Conservation (phyloP, 176 grass and related monocot species). For the Tillandsia fasciculata region DNA sequence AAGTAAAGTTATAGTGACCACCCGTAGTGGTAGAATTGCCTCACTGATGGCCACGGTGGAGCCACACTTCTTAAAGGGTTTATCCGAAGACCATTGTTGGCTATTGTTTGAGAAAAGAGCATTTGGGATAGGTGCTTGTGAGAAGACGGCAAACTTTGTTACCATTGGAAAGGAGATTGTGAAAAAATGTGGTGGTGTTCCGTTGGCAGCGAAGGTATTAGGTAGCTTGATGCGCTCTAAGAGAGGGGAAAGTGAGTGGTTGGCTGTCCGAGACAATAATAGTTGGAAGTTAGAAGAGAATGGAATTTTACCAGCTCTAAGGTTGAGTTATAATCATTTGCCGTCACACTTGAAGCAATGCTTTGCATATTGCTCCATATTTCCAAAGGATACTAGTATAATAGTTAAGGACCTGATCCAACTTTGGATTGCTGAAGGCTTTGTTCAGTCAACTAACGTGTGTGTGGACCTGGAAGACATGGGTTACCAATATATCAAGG, state of each 20-base stretch:
- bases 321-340: constrained; percentile 27
- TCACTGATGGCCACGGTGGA: constrained; percentile 26
- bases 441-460: too few relatives aligned
- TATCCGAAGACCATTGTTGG: constrained; percentile 2
- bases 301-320: constrained; percentile 15
- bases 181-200: constrained; percentile 26
- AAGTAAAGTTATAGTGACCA: constrained; percentile 6
- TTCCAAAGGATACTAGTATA: not conserved
- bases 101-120: not conserved
- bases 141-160: not conserved
- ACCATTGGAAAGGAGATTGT: constrained; percentile 19
- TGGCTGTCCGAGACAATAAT: constrained; percentile 14
- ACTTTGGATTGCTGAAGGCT: too few relatives aligned
- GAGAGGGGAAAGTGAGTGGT: constrained; percentile 3
- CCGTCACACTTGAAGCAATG: constrained; percentile 7
- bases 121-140: not conserved
- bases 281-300: constrained; percentile 7
- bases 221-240: constrained; percentile 17
- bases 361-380: constrained; percentile 26
- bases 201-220: constrained; percentile 20
- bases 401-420: too few relatives aligned
- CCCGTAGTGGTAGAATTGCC: not conserved
- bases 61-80: not conserved
- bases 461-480: too few relatives aligned
- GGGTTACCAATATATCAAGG: too few relatives aligned